Evolutionary conservation across 106 monocot genomes (phyloP), one percentile per base, ranked within the genome.

Genomic region (Allium cepa): DNA sequence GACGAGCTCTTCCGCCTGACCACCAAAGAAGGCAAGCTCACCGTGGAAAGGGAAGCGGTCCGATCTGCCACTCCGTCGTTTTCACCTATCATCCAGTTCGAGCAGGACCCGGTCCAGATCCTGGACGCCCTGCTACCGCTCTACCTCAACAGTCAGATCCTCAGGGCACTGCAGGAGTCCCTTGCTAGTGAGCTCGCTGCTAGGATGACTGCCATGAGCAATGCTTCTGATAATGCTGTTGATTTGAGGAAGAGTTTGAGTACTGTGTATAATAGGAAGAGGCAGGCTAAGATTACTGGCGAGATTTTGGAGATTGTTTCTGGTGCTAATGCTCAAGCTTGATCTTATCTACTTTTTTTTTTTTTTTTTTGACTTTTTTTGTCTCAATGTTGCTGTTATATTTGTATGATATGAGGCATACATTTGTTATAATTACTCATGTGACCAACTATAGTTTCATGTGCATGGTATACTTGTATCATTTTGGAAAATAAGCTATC

Each of bases 81-180:
- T 77, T 95, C 94, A 0, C 85, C 91, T 3, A 91, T 96, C 50
- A 56, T 96, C 26, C 95, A 91, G 72, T 96, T 91, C 52, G 91
- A 96, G 80, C 95, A 96, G 83, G 95, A 96, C 69, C 91, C 95
- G 5, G 85, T 96, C 2, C 95, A 88, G 81, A 96, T 96, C 17
- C 79, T 96, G 49, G 95, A 96, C 51, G 95, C 91, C 3, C 71
- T 95, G 26, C 79, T 95, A 16, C 95, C 95, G 0, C 75, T 95
- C 27, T 95, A 95, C 72, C 85, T 95, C 64, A 95, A 95, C 88
- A 85, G 85, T 71, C 95, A 95, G 78, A 82, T 95, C 48, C 83
- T 95, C 16, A 80, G 95, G 64, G 82, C 95, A 5, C 75, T 95
- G 50, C 95, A 95, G 85, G 95, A 95, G 69, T 95, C 95, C 0